Base-by-base conservation (phyloP, 345 rosid genomes). In the Carallia pectinifolia region DNA sequence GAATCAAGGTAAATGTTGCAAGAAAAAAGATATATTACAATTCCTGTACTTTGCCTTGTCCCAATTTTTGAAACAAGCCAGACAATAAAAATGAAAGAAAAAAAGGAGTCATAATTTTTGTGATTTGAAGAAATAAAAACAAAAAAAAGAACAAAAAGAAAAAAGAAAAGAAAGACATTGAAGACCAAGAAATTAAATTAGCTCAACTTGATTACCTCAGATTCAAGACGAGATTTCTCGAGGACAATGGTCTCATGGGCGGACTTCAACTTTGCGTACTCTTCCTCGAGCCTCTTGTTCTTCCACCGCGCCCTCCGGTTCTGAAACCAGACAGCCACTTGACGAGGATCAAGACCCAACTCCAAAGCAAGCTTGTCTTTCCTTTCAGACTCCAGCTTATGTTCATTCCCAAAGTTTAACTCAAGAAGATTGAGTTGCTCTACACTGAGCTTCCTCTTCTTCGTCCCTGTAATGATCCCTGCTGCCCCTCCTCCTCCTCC, bases 291-390 rank as follows among this genome's bases (percentile, higher is more conserved):
- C 82, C 85, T 90, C 88, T 95, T 95, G 84, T 81, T 85, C 86
- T 90, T 95, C 89, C 89, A 90, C 12, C 99, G 85, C 36, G 98
- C 94, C 55, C 98, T 81, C 27, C 97, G 82, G 87, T 95, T 95
- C 65, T 95, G 99, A 77, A 92, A 95, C 99, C 99, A 95, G 30
- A 95, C 92, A 6, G 98, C 99, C 2, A 95, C 99, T 38, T 95
- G 99, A 50, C 97, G 90, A 18, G 99, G 91, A 34, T 90, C 91
- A 44, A 95, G 90, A 5, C 96, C 97, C 1, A 92, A 85, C 72
- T 95, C 97, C 4, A 71, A 67, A 8, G 99, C 97, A 1, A 95
- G 76, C 81, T 81, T 81, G 63, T 88, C 90, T 62, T 95, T 95
- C 62, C 97, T 85, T 62, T 89, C 97, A 6, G 98, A 83, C 74